Conservation (phyloP, 352 stramenopile genomes). For the Elongisporangium prolatum region DNA sequence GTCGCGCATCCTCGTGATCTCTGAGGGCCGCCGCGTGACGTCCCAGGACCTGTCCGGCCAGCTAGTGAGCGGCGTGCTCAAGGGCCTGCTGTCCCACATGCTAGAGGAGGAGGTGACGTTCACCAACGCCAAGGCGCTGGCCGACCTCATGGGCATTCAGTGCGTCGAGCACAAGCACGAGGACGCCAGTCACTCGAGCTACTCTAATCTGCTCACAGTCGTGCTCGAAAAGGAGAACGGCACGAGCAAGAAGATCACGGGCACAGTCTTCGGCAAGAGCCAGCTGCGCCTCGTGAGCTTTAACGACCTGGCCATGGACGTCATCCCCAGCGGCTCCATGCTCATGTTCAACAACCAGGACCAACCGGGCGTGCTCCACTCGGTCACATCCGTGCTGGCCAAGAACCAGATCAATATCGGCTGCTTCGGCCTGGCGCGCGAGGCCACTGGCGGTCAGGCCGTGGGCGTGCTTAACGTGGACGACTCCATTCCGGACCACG, state of each 20-base stretch:
- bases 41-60: constrained; percentile 78
- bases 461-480: constrained; percentile 89
- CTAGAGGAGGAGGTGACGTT: constrained; percentile 90
- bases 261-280: constrained; percentile 86
- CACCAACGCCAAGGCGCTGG: constrained; percentile 80
- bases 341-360: constrained; percentile 95
- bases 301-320: constrained; percentile 84
- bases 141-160: constrained; percentile 87
- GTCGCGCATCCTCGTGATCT: constrained; percentile 67
- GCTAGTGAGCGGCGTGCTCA: constrained; percentile 87
- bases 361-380: constrained; percentile 90
- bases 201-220: constrained; percentile 89
- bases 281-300: constrained; percentile 88
- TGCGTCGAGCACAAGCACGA: constrained; percentile 90
- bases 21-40: constrained; percentile 75
- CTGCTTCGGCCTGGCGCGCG: constrained; percentile 85
- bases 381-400: constrained; percentile 92
- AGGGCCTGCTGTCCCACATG: constrained; percentile 88
- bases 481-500: constrained; percentile 75
- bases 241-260: constrained; percentile 75
- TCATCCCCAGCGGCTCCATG: constrained; percentile 85
- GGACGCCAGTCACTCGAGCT: constrained; percentile 43
- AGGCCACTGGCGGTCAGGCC: constrained; percentile 55
- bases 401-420: constrained; percentile 94
- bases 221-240: constrained; percentile 89